A percentile compares a stretch with the other conserved stretches of the same genome.
These are phyloP conservation scores for Knufia fluminis DNA, from an alignment of 2,329 filamentous ascomycete species.

Conservation along the genomic window DNA sequence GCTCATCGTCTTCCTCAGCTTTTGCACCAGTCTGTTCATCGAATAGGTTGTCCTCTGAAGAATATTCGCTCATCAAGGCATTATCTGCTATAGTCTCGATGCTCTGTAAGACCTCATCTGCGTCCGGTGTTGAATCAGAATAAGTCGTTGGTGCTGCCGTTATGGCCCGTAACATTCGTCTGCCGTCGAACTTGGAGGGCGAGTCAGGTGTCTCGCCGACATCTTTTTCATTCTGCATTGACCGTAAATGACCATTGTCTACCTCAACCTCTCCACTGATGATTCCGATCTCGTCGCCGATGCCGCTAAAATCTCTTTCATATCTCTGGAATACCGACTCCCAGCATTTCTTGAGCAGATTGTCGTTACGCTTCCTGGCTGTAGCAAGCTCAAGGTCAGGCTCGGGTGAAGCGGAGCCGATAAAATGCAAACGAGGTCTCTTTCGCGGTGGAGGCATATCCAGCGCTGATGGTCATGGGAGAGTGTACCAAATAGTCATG, in stretches of 20 bases:
- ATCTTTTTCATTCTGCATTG: constrained; percentile 52
- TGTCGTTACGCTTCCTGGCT: constrained; percentile 57
- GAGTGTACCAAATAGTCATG: neutral
- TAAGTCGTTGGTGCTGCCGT: constrained; percentile 10
- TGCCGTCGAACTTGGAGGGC: constrained; percentile 11
- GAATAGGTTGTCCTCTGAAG: constrained; percentile 7
- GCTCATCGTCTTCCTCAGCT: neutral
- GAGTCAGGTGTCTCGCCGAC: constrained; percentile 25
- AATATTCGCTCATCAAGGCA: constrained; percentile 13
- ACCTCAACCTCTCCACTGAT: constrained; percentile 73
- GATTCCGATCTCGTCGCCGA: constrained; percentile 85
- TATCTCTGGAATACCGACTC: constrained; percentile 88
- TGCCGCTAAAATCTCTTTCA: constrained; percentile 66
- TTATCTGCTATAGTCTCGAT: constrained; percentile 22
- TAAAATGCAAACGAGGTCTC: constrained; percentile 43
- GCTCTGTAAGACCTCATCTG: constrained; percentile 19
- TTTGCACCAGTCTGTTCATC: neutral
- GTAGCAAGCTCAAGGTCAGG: constrained; percentile 21
- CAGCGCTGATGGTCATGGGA: neutral
- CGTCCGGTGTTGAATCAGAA: constrained; percentile 8
- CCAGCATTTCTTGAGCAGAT: constrained; percentile 70
- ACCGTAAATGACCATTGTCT: constrained; percentile 73
- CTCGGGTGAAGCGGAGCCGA: neutral
- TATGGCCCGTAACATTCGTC: constrained; percentile 19
- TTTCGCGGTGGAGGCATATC: constrained; percentile 33